Base-by-base conservation (phyloP, 352 stramenopile genomes). In the Phytophthora niederhauseri region DNA sequence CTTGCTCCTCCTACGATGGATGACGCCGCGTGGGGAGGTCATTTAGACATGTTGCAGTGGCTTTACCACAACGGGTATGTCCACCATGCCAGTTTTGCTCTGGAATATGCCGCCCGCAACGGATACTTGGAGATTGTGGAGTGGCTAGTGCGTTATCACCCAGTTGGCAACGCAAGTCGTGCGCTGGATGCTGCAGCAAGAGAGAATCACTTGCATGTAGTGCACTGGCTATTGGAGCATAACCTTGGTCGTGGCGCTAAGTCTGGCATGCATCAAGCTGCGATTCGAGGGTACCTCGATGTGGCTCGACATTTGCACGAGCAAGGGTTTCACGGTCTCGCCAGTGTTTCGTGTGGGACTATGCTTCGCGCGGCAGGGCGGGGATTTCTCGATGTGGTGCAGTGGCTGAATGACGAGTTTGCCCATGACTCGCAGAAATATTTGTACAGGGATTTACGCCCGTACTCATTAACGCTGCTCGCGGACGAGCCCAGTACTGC, bases 91-190 rank as follows among this genome's bases (percentile, higher is more conserved):
- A 65, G 59, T 54, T 70, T 72, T 46, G 71, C 73, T 38, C 48
- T 84, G 19, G 74, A 80, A 56, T 38, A 78, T 34, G 74, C 76
- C 36, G 76, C 76, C 41, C 64, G 70, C 22, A 75, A 76, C 45
- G 76, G 76, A 3, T 64, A 72, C 34, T 43, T 84, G 30, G 73
- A 80, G n/a, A 64, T 84, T 45, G 73, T 84, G 6, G 56, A 77
- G 38, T 80, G 72, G 68, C 56, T 78, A 34, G 46, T 70, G 45
- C 67, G 72, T 15, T 69, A 68, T 17, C 63, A 70, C 26, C 67
- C 67, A 38, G 72, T 76, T 11, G 72, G 67, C 20, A 78, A 78
- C 45, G 57, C 67, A n/a, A 78, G 62, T 59, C 72, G 72, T 51
- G 72, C 63, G 20, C 54, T 76, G 6, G 68, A 78, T 68, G 56